Evolutionary conservation across 805 yeast species (phyloP).

Genomic region (Teunomyces aglyptinius): DNA sequence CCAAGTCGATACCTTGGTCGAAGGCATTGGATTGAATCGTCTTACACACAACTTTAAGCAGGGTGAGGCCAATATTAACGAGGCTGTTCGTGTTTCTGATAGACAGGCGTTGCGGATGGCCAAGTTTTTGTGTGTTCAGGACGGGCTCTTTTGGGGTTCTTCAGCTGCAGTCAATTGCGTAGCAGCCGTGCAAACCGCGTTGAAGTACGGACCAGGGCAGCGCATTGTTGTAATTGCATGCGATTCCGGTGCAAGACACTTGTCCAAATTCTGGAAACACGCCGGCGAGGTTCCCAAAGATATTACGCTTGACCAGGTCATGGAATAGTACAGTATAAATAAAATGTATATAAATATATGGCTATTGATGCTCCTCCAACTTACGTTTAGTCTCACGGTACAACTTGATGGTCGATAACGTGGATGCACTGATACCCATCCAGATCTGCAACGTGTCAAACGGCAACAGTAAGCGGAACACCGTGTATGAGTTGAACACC

Average conservation of each 20-base stretch:
- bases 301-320: constrained; percentile 35
- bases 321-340: constrained; percentile 7
- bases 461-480: constrained; percentile 34
- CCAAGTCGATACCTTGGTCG: constrained; percentile 92
- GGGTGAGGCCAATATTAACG: constrained; percentile 73
- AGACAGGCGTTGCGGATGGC: constrained; percentile 88
- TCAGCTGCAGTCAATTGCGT: constrained; percentile 94
- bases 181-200: constrained; percentile 65
- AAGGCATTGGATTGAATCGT: constrained; percentile 90
- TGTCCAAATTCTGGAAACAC: constrained; percentile 87
- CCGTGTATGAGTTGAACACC: constrained; percentile 41
- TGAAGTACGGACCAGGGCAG: constrained; percentile 53
- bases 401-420: constrained; percentile 36
- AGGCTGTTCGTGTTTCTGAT: constrained; percentile 76
- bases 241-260: constrained; percentile 87
- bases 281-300: constrained; percentile 44
- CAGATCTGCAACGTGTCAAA: constrained; percentile 42
- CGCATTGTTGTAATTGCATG: constrained; percentile 83
- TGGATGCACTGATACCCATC: constrained; percentile 44
- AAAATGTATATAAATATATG: background rate
- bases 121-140: constrained; percentile 69
- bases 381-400: constrained; percentile 38
- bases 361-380: constrained; percentile 13
- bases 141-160: constrained; percentile 89
- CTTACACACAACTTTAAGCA: constrained; percentile 75